Evolutionary conservation across 2,329 filamentous ascomycete species (phyloP).

Genomic region (Colletotrichum cuscutae): DNA sequence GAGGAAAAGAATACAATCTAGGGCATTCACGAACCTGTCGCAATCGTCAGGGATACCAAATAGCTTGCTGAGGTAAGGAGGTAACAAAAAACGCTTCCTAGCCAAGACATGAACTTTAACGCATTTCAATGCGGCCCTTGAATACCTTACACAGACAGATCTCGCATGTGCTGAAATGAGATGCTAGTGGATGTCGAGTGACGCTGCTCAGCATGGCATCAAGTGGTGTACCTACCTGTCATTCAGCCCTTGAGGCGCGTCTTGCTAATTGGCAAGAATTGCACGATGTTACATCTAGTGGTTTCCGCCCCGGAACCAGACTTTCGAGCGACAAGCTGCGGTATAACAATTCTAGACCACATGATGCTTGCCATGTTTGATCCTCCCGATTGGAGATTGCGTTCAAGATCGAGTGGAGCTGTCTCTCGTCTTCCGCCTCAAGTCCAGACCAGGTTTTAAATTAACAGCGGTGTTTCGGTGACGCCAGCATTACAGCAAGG

Average conservation of each 20-base stretch:
- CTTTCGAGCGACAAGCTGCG: not conserved
- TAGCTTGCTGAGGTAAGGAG: slow-evolving; percentile 24
- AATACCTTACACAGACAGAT: not conserved
- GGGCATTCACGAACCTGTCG: not conserved
- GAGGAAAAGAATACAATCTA: not conserved
- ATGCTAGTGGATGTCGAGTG: slow-evolving; percentile 5
- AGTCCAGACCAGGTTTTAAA: slow-evolving; percentile 10
- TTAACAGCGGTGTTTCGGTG: slow-evolving; percentile 14
- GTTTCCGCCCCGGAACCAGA: not conserved
- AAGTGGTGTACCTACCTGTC: not conserved
- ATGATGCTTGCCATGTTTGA: slow-evolving; percentile 19
- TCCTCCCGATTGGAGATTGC: slow-evolving; percentile 22
- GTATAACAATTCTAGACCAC: not conserved
- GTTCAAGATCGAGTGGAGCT: slow-evolving; percentile 5
- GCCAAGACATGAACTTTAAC: slow-evolving; percentile 25
- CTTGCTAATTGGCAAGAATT: not conserved
- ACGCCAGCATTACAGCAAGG: slow-evolving; percentile 9
- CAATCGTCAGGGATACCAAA: not conserved
- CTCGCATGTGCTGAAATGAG: slow-evolving; percentile 4
- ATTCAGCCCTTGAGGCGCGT: not conserved
- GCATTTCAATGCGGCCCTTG: not conserved
- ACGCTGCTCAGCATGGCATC: not conserved
- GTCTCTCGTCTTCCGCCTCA: not conserved
- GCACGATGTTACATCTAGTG: not conserved
- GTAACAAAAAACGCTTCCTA: not conserved